These are phyloP conservation scores for Obelidium mucronatum DNA, from an alignment of 192 early-diverging fungal genomes.

Conservation along the genomic window DNA sequence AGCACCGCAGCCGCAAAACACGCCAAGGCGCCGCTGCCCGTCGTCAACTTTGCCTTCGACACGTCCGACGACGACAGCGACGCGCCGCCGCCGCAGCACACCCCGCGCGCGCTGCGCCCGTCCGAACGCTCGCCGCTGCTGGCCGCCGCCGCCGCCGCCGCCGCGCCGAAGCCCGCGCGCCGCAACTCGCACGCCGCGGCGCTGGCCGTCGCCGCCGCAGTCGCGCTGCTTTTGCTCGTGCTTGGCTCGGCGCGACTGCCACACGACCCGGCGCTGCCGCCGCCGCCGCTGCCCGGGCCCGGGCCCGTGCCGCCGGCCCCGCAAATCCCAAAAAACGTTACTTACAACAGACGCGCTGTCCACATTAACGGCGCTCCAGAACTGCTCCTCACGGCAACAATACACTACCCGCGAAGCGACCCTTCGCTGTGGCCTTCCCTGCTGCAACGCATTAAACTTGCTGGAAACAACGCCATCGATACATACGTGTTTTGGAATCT, in stretches of 20 bases:
- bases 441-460: constrained; percentile 56
- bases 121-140: neutral
- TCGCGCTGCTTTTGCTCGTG: neutral
- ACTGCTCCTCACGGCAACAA: constrained; percentile 55
- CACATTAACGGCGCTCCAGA: constrained; percentile 36
- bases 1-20: no score
- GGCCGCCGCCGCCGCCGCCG: neutral
- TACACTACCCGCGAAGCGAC: constrained; percentile 69
- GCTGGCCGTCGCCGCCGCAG: neutral
- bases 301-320: neutral
- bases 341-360: constrained; percentile 36
- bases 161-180: neutral
- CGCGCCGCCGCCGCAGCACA: neutral
- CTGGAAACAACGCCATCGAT: constrained; percentile 67
- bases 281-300: neutral
- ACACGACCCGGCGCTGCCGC: neutral
- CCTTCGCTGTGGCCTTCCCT: constrained; percentile 64
- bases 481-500: constrained; percentile 76
- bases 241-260: neutral
- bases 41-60: neutral
- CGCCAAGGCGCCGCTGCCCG: neutral
- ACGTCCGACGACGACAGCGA: neutral
- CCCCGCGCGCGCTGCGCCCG: neutral
- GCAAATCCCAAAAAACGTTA: constrained; percentile 20
- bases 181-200: neutral